Percentiles rank a stretch among this genome's conserved stretches.
Conservation (phyloP, 2,329 filamentous ascomycete species). For the Arachnomyces sp. region DNA sequence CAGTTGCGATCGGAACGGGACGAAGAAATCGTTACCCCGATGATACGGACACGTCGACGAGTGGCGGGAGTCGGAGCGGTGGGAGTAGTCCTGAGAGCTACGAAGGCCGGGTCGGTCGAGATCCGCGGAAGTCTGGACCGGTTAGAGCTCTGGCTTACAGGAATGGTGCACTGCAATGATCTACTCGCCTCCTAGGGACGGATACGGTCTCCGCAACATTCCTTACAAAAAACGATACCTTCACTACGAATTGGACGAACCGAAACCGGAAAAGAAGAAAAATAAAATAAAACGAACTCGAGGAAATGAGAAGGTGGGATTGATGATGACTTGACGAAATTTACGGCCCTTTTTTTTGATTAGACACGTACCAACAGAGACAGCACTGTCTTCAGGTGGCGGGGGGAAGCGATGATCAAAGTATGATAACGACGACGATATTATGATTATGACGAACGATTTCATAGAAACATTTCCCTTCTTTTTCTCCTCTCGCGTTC, state of each 20-base stretch:
- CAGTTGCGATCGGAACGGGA: constrained; percentile 57
- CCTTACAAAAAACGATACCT: not conserved
- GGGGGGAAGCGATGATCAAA: too few relatives aligned
- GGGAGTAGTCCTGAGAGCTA: constrained; percentile 46
- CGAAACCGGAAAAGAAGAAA: too few relatives aligned
- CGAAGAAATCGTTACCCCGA: constrained; percentile 43
- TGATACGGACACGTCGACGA: constrained; percentile 35
- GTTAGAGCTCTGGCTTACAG: constrained; percentile 21
- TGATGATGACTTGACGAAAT: too few relatives aligned
- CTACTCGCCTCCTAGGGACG: not conserved
- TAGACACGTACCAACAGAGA: too few relatives aligned
- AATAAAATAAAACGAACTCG: too few relatives aligned
- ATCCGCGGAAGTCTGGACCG: constrained; percentile 15
- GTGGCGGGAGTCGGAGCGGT: constrained; percentile 45
- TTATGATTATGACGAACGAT: constrained; percentile 1
- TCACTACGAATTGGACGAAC: not conserved
- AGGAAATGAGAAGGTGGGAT: too few relatives aligned
- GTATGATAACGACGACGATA: constrained; percentile 3
- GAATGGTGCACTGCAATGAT: constrained; percentile 8
- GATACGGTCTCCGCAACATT: not conserved
- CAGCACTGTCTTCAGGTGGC: too few relatives aligned
- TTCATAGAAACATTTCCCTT: not conserved
- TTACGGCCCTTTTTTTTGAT: too few relatives aligned
- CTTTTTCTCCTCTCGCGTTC: not conserved
- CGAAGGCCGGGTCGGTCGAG: constrained; percentile 16